Evolutionary conservation across 208 protist genomes (phyloP).

Genomic region (Leptomonas seymouri): DNA sequence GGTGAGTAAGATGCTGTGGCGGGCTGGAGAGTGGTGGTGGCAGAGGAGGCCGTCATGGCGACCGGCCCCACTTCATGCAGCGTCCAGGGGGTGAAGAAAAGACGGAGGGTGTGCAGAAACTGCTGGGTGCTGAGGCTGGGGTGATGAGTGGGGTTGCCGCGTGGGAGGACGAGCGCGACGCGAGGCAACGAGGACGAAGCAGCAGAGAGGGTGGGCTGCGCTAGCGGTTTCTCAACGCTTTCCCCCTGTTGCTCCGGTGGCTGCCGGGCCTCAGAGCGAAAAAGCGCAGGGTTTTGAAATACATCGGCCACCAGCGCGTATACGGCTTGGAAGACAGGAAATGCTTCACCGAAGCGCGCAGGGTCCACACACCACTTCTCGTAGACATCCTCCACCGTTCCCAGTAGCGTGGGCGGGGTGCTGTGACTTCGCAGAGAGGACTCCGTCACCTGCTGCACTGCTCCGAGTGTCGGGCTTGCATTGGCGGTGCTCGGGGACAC

Average conservation of each 20-base stretch:
- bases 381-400: constrained; percentile 39
- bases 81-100: constrained; percentile 58
- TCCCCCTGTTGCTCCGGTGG: background rate
- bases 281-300: constrained; percentile 19
- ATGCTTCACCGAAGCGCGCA: constrained; percentile 52
- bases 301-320: constrained; percentile 57
- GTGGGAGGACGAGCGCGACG: constrained; percentile 53
- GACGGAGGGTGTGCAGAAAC: constrained; percentile 47
- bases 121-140: constrained; percentile 35
- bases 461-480: background rate
- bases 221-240: background rate
- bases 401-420: constrained; percentile 6
- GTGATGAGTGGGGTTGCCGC: constrained; percentile 43
- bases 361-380: constrained; percentile 45
- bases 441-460: constrained; percentile 3
- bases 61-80: constrained; percentile 39
- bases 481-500: background rate
- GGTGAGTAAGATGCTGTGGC: background rate
- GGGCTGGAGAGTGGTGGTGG: background rate
- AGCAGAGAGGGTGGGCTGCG: background rate
- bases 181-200: constrained; percentile 29
- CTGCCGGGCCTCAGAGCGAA: constrained; percentile 1
- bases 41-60: constrained; percentile 7
- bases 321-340: constrained; percentile 61
- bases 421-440: background rate